Evolutionary conservation across 208 protist species (phyloP).

Genomic region (Leptomonas pyrrhocoris): DNA sequence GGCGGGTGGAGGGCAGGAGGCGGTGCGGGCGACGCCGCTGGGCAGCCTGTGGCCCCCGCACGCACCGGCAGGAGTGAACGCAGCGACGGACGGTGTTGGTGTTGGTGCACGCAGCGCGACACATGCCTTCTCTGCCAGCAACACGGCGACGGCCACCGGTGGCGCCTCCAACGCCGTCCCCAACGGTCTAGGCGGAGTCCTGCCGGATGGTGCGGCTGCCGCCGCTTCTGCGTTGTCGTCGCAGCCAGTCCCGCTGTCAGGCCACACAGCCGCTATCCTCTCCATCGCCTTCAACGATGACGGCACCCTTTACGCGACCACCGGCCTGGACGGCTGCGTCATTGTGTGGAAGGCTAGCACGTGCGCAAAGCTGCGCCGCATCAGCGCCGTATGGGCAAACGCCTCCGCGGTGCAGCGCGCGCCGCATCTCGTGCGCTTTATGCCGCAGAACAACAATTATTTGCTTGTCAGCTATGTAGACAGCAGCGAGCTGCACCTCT

Average conservation of each 20-base stretch:
- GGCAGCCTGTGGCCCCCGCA: constrained; percentile 37
- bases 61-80: background rate
- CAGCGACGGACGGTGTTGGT: background rate
- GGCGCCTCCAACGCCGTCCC: background rate
- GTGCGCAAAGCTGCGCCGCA: constrained; percentile 58
- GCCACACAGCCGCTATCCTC: constrained; percentile 50
- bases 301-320: constrained; percentile 47
- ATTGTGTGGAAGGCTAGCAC: constrained; percentile 58
- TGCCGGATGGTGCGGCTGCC: background rate
- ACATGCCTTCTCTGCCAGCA: background rate
- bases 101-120: background rate
- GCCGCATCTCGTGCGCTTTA: constrained; percentile 51
- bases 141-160: background rate
- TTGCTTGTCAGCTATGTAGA: constrained; percentile 56
- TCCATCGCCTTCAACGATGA: constrained; percentile 65
- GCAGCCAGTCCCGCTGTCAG: constrained; percentile 33
- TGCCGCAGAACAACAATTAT: constrained; percentile 82
- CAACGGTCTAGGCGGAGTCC: background rate
- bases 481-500: constrained; percentile 46
- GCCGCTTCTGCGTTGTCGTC: constrained; percentile 1
- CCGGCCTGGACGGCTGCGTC: constrained; percentile 51
- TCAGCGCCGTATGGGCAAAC: constrained; percentile 27
- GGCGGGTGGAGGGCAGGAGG: constrained; percentile 12
- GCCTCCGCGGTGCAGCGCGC: constrained; percentile 18
- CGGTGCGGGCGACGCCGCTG: constrained; percentile 31